Percentiles rank a stretch among this genome's conserved stretches.
Conservation (phyloP, 768 basidiomycete genomes). For the Suillus luteus region DNA sequence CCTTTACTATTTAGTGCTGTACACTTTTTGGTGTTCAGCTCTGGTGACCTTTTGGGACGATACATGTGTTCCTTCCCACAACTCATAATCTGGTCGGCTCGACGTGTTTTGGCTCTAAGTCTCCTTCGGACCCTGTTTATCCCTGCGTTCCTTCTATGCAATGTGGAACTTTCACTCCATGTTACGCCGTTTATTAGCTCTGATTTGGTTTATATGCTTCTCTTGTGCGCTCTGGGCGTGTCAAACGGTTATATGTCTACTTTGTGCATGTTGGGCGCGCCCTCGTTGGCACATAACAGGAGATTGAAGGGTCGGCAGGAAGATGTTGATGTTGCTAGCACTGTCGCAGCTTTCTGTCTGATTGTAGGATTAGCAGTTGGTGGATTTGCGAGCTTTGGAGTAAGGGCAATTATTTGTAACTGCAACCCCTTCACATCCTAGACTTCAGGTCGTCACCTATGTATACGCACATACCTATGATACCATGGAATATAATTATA, state of each 20-base stretch:
- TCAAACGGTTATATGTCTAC: slow-evolving; percentile 83
- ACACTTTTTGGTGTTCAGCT: slow-evolving; percentile 77
- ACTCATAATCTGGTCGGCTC: slow-evolving; percentile 69
- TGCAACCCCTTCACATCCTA: slow-evolving; percentile 66
- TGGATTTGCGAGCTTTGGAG: slow-evolving; percentile 80
- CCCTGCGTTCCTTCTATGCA: slow-evolving; percentile 87
- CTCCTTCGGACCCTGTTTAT: slow-evolving; percentile 78
- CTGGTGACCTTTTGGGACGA: slow-evolving; percentile 72
- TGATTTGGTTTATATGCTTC: slow-evolving; percentile 72
- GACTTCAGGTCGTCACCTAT: background rate
- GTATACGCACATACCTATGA: background rate
- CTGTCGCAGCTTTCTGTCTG: slow-evolving; percentile 75
- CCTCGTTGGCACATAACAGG: slow-evolving; percentile 80
- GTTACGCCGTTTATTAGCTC: slow-evolving; percentile 64
- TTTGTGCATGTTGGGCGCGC: slow-evolving; percentile 78
- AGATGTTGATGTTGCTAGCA: slow-evolving; percentile 86
- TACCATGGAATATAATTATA: slow-evolving; percentile 2
- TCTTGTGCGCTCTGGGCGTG: slow-evolving; percentile 72
- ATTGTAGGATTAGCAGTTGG: slow-evolving; percentile 77
- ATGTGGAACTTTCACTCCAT: slow-evolving; percentile 54
- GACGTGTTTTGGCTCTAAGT: slow-evolving; percentile 62
- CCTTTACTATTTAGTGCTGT: slow-evolving; percentile 81
- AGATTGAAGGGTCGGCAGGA: slow-evolving; percentile 65
- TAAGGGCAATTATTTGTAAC: slow-evolving; percentile 63
- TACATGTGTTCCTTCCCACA: slow-evolving; percentile 65